These are phyloP conservation scores for Penicillium oxalicum DNA, from an alignment of 2,329 filamentous ascomycete genomes.

Conservation along the genomic window DNA sequence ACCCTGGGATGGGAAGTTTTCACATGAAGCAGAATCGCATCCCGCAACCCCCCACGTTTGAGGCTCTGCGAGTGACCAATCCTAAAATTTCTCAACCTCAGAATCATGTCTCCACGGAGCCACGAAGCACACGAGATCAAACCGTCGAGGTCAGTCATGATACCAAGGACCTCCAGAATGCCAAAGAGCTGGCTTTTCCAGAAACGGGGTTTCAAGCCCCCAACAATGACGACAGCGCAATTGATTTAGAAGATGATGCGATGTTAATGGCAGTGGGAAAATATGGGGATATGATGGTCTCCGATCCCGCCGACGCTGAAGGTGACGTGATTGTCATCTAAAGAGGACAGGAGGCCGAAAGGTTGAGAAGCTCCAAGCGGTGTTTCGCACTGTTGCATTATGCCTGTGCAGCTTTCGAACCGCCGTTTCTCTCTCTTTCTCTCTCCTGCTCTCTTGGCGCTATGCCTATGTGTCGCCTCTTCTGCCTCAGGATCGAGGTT, in stretches of 20 bases:
- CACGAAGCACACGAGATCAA: slow-evolving; percentile 15
- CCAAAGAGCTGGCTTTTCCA: slow-evolving; percentile 44
- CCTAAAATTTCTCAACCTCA: slow-evolving; percentile 11
- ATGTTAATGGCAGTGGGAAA: slow-evolving; percentile 39
- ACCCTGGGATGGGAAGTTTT: slow-evolving; percentile 16
- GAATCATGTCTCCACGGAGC: slow-evolving; percentile 10
- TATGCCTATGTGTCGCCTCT: too few species aligned
- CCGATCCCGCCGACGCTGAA: slow-evolving; percentile 41
- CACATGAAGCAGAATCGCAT: slow-evolving; percentile 18
- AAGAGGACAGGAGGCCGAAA: background rate
- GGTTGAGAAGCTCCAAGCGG: too few species aligned
- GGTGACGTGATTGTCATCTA: slow-evolving; percentile 44
- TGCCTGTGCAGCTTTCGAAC: too few species aligned
- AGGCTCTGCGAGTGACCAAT: slow-evolving; percentile 13
- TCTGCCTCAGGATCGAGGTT: slow-evolving; percentile 2
- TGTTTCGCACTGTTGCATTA: too few species aligned
- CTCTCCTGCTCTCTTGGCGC: too few species aligned
- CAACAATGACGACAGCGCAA: slow-evolving; percentile 65
- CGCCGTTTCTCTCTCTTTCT: slow-evolving; percentile 3
- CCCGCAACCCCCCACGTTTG: slow-evolving; percentile 16
- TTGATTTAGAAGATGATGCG: slow-evolving; percentile 54
- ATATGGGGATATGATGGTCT: slow-evolving; percentile 43
- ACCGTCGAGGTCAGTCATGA: slow-evolving; percentile 15
- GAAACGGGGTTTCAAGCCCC: slow-evolving; percentile 33
- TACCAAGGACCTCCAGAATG: slow-evolving; percentile 15